Conservation (phyloP, 495 filamentous ascomycete genomes). For the Podospora pseudocomata region DNA sequence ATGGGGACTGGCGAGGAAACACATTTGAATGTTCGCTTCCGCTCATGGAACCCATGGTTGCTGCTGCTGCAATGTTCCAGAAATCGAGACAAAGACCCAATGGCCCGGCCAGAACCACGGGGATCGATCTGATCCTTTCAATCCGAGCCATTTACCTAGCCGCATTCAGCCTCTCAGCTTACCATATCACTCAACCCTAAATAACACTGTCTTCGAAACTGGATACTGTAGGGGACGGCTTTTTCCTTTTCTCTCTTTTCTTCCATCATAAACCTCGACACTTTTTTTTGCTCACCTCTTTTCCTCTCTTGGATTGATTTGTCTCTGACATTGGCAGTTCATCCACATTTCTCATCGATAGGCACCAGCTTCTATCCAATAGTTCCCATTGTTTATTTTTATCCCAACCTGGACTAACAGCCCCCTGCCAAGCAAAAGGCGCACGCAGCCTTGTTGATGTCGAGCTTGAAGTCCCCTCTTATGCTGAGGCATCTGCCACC, state of each 20-base stretch:
- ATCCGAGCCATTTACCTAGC: slow-evolving; percentile 5
- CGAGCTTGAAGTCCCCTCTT: background rate
- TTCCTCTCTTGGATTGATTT: background rate
- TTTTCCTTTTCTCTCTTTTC: background rate
- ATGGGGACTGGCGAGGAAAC: too few relatives aligned
- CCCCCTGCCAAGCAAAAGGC: slow-evolving; percentile 7
- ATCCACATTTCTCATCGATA: background rate
- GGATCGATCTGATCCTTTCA: background rate
- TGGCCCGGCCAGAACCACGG: background rate
- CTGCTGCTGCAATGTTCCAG: background rate
- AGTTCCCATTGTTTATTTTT: slow-evolving; percentile 5
- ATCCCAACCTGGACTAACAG: background rate
- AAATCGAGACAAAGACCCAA: slow-evolving; percentile 1
- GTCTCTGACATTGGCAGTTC: background rate
- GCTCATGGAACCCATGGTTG: background rate
- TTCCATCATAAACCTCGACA: background rate
- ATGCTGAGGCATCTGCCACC: background rate
- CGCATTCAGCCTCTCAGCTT: slow-evolving; percentile 14
- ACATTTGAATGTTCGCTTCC: slow-evolving; percentile 7
- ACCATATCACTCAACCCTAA: slow-evolving; percentile 9
- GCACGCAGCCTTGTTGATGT: slow-evolving; percentile 10
- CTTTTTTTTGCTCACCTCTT: background rate
- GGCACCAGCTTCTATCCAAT: background rate
- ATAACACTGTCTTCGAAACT: slow-evolving; percentile 6
- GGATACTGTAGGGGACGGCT: background rate